These are phyloP conservation scores for Mucor indicus DNA, from an alignment of 371 early-diverging fungal species.

Conservation along the genomic window DNA sequence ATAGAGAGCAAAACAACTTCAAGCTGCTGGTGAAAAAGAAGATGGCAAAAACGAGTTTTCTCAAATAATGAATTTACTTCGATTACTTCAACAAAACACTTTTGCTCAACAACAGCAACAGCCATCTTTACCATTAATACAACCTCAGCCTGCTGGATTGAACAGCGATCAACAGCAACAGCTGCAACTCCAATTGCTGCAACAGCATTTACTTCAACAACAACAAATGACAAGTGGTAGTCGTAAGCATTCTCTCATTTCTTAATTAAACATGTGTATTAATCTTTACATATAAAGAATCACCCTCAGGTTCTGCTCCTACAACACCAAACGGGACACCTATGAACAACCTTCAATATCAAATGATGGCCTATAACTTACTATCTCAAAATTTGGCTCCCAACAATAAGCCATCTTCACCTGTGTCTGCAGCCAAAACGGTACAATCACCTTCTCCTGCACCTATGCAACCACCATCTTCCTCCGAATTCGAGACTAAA, in stretches of 20 bases:
- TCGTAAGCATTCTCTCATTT: too few species aligned
- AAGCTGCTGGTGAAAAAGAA: constrained; percentile 68
- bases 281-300: not conserved
- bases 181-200: constrained; percentile 20
- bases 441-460: not conserved
- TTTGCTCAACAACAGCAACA: constrained; percentile 20
- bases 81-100: constrained; percentile 44
- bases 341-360: constrained; percentile 22
- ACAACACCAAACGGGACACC: constrained; percentile 2
- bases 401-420: too few species aligned
- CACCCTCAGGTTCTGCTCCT: constrained; percentile 8
- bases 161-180: constrained; percentile 55
- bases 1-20: constrained; percentile 41
- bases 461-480: not conserved
- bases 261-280: not conserved
- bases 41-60: constrained; percentile 67
- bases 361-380: constrained; percentile 27
- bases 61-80: constrained; percentile 61
- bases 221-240: constrained; percentile 8
- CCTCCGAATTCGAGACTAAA: too few species aligned
- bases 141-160: too few species aligned
- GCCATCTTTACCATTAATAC: constrained; percentile 52
- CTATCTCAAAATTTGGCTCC: constrained; percentile 15
- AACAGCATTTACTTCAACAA: constrained; percentile 27
- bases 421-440: not conserved